Evolutionary conservation across 441 rosid genomes (phyloP), one percentile per base, ranked within the genome.

Genomic region (Viola pubescens): DNA sequence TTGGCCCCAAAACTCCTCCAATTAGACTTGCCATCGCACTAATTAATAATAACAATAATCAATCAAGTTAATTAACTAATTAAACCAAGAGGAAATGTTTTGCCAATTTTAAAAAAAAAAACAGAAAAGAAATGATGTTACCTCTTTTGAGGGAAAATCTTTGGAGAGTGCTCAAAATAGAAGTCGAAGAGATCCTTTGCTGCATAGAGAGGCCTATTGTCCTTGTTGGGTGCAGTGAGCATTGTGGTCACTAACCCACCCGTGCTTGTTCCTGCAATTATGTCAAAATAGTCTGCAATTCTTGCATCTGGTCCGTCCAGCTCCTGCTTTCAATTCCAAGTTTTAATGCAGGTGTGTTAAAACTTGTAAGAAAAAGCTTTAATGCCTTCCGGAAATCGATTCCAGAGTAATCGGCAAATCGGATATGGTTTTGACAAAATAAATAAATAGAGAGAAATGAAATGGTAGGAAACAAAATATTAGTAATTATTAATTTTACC

Each of bases 201-300:
- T 0, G 80, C 77, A 54, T 66, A 82, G 1, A 76, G 39, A n/a
- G 87, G 84, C 2, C 87, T 70, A 6, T 68, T 77, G 2, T 26
- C 59, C 43, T 74, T 70, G 52, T 77, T 52, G 5, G 82, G 87
- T 4, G 71, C 12, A 3, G 87, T 71, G 14, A 82, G 60, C 85
- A 82, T 82, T 51, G 82, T 73, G 1, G 87, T 72, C 44, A 82
- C 74, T 5, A 82, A 72, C 5, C 84, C 87, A 4, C 87, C 87
- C 0, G 87, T 82, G 68, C 87, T 82, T 6, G 87, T 82, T 52
- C 79, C 81, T 0, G 79, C 68, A 10, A 77, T 74, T 50, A 82
- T 82, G 43, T 82, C 82, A 12, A 82, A 82, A 52, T 79, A 82
- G 44, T 82, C 81, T 1, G 81, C 78, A 0, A 82, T 39, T 70